These are phyloP conservation scores for Xylaria sp. DNA, from an alignment of 2,329 filamentous ascomycete species.

Conservation along the genomic window DNA sequence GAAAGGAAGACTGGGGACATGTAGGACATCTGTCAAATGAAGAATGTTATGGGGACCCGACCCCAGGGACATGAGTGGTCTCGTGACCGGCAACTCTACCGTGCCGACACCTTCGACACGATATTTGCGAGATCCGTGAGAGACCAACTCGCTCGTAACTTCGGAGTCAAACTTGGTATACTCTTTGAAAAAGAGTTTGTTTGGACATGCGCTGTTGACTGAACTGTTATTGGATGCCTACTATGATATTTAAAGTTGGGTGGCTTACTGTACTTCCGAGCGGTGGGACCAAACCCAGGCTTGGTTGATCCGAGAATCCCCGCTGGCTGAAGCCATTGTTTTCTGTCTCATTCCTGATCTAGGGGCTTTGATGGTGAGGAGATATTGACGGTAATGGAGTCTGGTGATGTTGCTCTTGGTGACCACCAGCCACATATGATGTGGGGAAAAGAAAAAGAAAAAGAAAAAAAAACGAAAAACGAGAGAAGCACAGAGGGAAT, in stretches of 20 bases:
- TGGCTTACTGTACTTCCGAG: conserved; percentile 1
- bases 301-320: not conserved
- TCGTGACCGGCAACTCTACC: not conserved
- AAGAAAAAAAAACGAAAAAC: too few relatives aligned
- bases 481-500: too few relatives aligned
- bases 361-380: too few relatives aligned
- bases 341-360: not conserved
- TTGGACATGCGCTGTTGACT: not conserved
- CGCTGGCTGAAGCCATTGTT: not conserved
- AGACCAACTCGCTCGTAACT: not conserved
- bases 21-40: conserved; percentile 1
- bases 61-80: too few relatives aligned
- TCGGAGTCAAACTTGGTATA: not conserved
- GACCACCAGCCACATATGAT: not conserved
- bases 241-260: not conserved
- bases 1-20: not conserved
- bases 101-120: not conserved
- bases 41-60: not conserved
- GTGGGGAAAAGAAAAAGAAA: too few relatives aligned
- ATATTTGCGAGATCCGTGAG: too few relatives aligned
- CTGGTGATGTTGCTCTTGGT: too few relatives aligned
- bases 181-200: not conserved
- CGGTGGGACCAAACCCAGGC: not conserved
- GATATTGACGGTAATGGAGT: not conserved
- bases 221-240: not conserved